Evolutionary conservation across 495 filamentous ascomycete genomes (phyloP).

Genomic region (Neurospora hispaniola): DNA sequence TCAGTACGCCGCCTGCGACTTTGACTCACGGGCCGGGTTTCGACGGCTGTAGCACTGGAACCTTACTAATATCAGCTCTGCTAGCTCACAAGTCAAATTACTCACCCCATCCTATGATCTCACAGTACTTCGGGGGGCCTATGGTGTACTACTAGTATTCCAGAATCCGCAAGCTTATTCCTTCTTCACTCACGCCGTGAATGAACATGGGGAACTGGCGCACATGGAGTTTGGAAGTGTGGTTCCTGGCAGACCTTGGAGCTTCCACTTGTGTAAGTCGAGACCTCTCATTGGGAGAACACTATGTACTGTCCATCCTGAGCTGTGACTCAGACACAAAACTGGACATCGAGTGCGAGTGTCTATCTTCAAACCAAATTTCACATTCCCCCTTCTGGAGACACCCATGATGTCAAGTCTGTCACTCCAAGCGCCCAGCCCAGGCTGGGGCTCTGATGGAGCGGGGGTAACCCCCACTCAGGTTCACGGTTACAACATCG

Average conservation of each 20-base stretch:
- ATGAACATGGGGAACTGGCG: not conserved
- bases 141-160: not conserved
- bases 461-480: not conserved
- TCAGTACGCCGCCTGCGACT: not conserved
- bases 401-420: not conserved
- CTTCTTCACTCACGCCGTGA: not conserved
- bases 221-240: not conserved
- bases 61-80: not conserved
- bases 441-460: not conserved
- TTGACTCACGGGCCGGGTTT: not conserved
- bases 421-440: not conserved
- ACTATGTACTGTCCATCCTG: not conserved
- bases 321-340: not conserved
- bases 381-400: not conserved
- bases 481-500: not conserved
- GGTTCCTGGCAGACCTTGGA: not conserved
- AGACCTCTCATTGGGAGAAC: not conserved
- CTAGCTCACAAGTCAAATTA: not conserved
- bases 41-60: not conserved
- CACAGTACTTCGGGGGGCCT: not conserved
- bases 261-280: not conserved
- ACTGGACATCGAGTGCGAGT: not conserved
- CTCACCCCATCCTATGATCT: not conserved
- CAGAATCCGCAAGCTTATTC: not conserved
- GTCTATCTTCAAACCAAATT: not conserved